Evolutionary conservation across 495 filamentous ascomycete species (phyloP), one percentile per base, ranked within the genome.

Genomic region (Podospora tetraspora): DNA sequence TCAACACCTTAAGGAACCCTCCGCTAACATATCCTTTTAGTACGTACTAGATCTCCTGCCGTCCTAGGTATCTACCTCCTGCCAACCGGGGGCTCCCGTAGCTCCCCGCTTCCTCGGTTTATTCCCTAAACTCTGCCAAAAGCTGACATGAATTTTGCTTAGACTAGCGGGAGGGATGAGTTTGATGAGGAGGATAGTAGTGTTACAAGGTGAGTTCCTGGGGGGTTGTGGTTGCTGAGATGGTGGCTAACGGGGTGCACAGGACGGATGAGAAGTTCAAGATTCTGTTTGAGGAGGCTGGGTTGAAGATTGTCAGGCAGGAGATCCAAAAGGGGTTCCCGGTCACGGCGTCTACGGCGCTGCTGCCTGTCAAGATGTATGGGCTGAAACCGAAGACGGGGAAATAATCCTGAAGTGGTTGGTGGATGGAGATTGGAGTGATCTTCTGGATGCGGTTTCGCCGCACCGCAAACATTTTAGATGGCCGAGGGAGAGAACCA

Each of bases 291-390:
- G 83, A 83, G 66, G 77, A 30, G 62, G 91, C 91, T 0, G 88
- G 87, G 19, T 73, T 97, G 70, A 81, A 76, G 62, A 72, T 96
- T 30, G 78, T 92, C 63, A 86, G 81, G 74, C 87, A 86, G 13
- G 92, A 97, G 75, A 66, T 93, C 63, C 93, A 97, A 78, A 87
- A 83, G 57, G 93, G 91, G 0, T 88, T 93, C 62, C 88, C 89
- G 1, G 81, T 83, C 62, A 62, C 10, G 21, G 21, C 11, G 3
- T 37, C 65, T 0, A 59, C 61, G 6, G 81, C 82, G 61, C 75
- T 93, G 10, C 85, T 87, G 65, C 89, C 90, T 21, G 90, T 94
- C 22, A 83, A 87, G 65, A 90, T 87, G 72, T 94, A 91, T 76
- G 91, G 89, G 0, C 74, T 94, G 65, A 80, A 75, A 68, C 79